Percentiles rank a stretch among this genome's conserved stretches.
Evolutionary conservation across 768 basidiomycete genomes (phyloP).

Genomic region (Pholiota conissans): DNA sequence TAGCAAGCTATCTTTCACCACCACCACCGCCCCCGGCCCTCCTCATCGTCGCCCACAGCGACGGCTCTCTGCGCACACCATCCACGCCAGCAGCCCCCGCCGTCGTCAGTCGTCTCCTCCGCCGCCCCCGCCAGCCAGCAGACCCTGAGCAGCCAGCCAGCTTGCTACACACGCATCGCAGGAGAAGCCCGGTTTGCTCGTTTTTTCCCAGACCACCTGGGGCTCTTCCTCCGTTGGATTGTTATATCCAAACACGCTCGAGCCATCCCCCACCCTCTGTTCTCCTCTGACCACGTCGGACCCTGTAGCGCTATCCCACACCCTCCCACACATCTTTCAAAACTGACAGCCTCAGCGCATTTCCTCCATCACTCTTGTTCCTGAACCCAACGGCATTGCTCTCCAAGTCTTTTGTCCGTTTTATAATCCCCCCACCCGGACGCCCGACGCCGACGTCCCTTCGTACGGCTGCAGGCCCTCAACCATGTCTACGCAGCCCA

Average conservation of each 20-base stretch:
- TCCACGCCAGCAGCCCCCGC: background rate
- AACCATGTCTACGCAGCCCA: constrained; percentile 22
- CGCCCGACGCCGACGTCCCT: background rate
- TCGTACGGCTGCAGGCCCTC: constrained; percentile 21
- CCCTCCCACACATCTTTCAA: constrained; percentile 5
- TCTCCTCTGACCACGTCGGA: constrained; percentile 6
- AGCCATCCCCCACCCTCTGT: constrained; percentile 1
- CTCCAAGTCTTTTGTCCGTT: background rate
- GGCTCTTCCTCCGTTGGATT: constrained; percentile 4
- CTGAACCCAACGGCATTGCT: background rate
- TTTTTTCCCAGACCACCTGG: constrained; percentile 9
- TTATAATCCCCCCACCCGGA: background rate
- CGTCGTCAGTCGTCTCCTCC: background rate
- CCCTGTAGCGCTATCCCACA: constrained; percentile 5
- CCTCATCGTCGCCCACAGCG: constrained; percentile 21
- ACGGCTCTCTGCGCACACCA: background rate
- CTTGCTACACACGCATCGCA: constrained; percentile 8
- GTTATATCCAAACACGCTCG: constrained; percentile 10
- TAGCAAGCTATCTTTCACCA: constrained; percentile 9
- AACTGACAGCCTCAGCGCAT: constrained; percentile 5
- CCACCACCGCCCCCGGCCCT: constrained; percentile 17
- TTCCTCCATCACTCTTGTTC: background rate
- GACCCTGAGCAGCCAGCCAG: constrained; percentile 4
- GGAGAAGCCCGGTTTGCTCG: constrained; percentile 9
- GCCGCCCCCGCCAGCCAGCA: background rate